Evolutionary conservation across 2,329 filamentous ascomycete genomes (phyloP), one percentile per base, ranked within the genome.

Genomic region (Claviceps humidiphila): DNA sequence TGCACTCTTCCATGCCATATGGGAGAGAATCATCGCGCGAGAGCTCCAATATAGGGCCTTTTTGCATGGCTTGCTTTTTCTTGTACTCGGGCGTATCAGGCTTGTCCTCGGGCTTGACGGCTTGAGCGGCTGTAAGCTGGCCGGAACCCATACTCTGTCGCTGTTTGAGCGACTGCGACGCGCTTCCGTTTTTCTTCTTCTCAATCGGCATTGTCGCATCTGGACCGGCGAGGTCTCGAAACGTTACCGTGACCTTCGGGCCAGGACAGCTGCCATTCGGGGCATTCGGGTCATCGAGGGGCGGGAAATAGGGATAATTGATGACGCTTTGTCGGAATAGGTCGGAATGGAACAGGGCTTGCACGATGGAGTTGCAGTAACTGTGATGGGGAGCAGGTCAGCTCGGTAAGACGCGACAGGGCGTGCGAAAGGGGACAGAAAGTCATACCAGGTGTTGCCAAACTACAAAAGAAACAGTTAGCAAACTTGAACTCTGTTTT

Each of bases 301-400:
- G 82, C 4, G 84, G 82, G 56, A 81, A 76, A 38, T 80, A 77
- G 4, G 93, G 91, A 63, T 95, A 98, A 64, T 87, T 90, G 68
- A 98, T 82, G 59, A 98, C 89, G 63, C 91, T 82, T 72, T 96
- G 85, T 70, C 93, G 87, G 68, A 98, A 98, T 37, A 88, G 82
- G 45, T 89, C 85, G 20, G 91, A 96, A 72, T 95, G 95, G 72
- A 95, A 98, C 53, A 98, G 81, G 61, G 89, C 94, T 73, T 98
- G 93, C 54, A 98, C 80, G 63, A 98, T 95, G 14, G 93, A 98
- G 70, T 98, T 98, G 73, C 89, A 95, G 71, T 98, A 98, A 68
- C 91, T 97, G 69, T 47, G 22, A 17, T 17, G 40, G 24, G 24
- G 46, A 16, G 17, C 13, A 39, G 34, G 53, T 50, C 41, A 52